Percentiles rank a stretch among this genome's conserved stretches.
Evolutionary conservation across 441 rosid species (phyloP).

Genomic region (Pelargonium cotyledonis): DNA sequence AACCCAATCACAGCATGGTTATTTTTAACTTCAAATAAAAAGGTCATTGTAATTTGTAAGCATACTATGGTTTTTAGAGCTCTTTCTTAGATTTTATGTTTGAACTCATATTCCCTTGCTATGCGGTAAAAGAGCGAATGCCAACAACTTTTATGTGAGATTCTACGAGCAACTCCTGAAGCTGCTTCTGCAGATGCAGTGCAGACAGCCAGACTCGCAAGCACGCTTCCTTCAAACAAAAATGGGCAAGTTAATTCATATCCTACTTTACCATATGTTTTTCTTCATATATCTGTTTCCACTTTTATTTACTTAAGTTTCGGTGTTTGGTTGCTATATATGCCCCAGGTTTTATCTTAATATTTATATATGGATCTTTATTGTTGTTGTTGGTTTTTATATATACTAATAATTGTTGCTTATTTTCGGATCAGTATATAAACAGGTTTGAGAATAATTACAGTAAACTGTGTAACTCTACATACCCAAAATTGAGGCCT

Average conservation of each 20-base stretch:
- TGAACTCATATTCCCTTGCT: slow-evolving; percentile 17
- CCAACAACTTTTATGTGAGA: slow-evolving; percentile 98
- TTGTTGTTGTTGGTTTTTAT: not conserved
- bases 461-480: not conserved
- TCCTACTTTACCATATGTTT: not conserved
- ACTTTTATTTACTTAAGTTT: slow-evolving; percentile 4
- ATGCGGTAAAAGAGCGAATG: slow-evolving; percentile 76
- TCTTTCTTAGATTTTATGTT: no score
- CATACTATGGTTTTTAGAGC: no score
- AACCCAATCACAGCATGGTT: not conserved
- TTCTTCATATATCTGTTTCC: slow-evolving; percentile 8
- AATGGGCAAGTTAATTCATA: slow-evolving; percentile 52
- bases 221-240: slow-evolving; percentile 64
- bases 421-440: not conserved
- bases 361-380: not conserved
- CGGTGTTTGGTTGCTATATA: not conserved
- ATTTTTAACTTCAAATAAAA: not conserved
- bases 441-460: not conserved
- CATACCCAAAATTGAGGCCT: not conserved
- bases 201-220: slow-evolving; percentile 95
- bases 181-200: slow-evolving; percentile 97
- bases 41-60: no score
- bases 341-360: not conserved
- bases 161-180: slow-evolving; percentile 97
- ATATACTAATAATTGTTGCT: not conserved